Base-by-base conservation (phyloP, 1,139 yeast genomes). In the Suhomyces atakaporum region DNA sequence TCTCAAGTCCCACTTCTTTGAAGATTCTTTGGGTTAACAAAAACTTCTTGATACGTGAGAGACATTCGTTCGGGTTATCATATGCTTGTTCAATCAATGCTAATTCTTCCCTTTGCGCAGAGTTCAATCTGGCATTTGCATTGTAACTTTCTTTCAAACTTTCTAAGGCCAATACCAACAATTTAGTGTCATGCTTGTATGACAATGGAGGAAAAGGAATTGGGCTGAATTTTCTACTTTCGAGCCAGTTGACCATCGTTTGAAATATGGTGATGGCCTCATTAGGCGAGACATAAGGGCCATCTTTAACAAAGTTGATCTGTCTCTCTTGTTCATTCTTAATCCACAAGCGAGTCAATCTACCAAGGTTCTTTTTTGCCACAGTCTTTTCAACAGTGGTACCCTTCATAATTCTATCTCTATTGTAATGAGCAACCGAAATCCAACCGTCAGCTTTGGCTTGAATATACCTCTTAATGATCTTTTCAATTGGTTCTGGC, bases 381-480 rank as follows among this genome's bases (percentile, higher is more conserved):
- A 88, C 94, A 0, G 97, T 87, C 51, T 92, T 92, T 54, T 94
- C 99, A 15, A 89, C 95, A 9, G 90, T 84, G 0, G 85, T 89
- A 13, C 97, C 98, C 29, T 84, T 74, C 47, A 83, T 76, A 29
- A 94, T 87, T 38, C 96, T 74, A 42, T 89, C 97, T 47, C 99
- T 73, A 51, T 92, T 92, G 51, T 84, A 83, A 54, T 92, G 96
- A 2, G 98, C 95, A 7, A 88, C 90, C 1, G 95, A 84, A 9
- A 88, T 75, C 97, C 98, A 94, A 6, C 96, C 95, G 53, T 92
- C 97, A 1, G 98, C 97, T 56, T 94, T 90, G 1, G 97, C 96
- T 53, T 87, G 84, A 35, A 92, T 84, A 49, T 92, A 94, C 32
- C 96, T 75, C 50, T 86, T 82, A 41, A 94, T 90, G 32, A 94